Evolutionary conservation across 805 yeast species (phyloP).

Genomic region (Hanseniaspora clermontiae): DNA sequence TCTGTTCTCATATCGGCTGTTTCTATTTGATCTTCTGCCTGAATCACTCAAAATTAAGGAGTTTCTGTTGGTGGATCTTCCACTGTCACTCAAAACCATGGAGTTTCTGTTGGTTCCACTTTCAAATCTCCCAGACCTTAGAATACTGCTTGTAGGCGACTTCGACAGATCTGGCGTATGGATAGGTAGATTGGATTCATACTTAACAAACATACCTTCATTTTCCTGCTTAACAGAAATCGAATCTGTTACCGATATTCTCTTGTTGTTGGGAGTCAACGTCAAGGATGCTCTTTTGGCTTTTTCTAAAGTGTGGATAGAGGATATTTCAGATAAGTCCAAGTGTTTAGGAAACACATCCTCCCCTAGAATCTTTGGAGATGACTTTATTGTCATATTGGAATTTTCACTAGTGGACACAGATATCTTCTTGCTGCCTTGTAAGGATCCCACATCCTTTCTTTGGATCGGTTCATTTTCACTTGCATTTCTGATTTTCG

Average conservation of each 20-base stretch:
- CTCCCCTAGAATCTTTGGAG: slow-evolving; percentile 35
- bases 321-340: slow-evolving; percentile 55
- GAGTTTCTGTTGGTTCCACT: slow-evolving; percentile 9
- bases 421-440: not conserved
- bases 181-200: slow-evolving; percentile 20
- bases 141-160: slow-evolving; percentile 30
- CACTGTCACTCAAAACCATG: slow-evolving; percentile 11
- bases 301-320: slow-evolving; percentile 53
- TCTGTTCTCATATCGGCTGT: slow-evolving; percentile 10
- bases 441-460: slow-evolving; percentile 5
- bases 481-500: not conserved
- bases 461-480: slow-evolving; percentile 1
- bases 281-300: slow-evolving; percentile 43
- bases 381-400: slow-evolving; percentile 7
- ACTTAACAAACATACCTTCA: slow-evolving; percentile 40
- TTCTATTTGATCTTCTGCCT: slow-evolving; percentile 11
- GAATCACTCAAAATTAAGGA: slow-evolving; percentile 8
- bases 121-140: slow-evolving; percentile 27
- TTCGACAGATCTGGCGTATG: slow-evolving; percentile 29
- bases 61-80: slow-evolving; percentile 11
- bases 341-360: slow-evolving; percentile 61
- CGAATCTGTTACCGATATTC: slow-evolving; percentile 22
- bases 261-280: slow-evolving; percentile 16
- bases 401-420: slow-evolving; percentile 1
- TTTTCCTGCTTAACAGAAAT: slow-evolving; percentile 31